phyloP scores from a whole-genome alignment of 768 basidiomycete species.

The Thelephora ganbajun region DNA sequence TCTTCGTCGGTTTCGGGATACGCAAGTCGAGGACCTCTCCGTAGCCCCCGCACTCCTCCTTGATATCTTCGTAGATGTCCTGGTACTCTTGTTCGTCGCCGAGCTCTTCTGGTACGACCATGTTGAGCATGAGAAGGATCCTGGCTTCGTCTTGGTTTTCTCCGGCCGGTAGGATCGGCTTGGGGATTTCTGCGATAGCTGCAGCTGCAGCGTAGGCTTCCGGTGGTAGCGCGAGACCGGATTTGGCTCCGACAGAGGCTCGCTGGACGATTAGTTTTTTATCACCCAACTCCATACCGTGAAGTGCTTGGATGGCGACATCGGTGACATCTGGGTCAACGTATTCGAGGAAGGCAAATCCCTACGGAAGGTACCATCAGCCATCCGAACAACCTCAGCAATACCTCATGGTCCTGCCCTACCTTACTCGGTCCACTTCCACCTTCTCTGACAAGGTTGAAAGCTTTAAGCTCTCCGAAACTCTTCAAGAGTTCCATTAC shows the following conservation, averaged over 20 bases:
- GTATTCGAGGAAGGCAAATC: slow-evolving; percentile 99
- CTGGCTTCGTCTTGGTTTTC: slow-evolving; percentile 52
- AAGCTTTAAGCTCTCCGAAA: slow-evolving; percentile 94
- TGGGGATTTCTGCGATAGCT: slow-evolving; percentile 63
- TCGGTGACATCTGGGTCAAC: slow-evolving; percentile 82
- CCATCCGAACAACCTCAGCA: background rate
- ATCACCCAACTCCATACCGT: slow-evolving; percentile 97
- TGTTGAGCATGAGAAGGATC: slow-evolving; percentile 95
- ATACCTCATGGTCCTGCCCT: slow-evolving; percentile 5
- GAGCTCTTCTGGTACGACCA: slow-evolving; percentile 92
- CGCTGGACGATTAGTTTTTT: slow-evolving; percentile 92
- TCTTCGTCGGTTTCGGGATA: slow-evolving; percentile 81
- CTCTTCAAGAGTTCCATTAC: slow-evolving; percentile 95
- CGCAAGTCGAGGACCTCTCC: slow-evolving; percentile 75
- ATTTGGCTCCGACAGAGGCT: slow-evolving; percentile 87
- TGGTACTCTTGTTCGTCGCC: slow-evolving; percentile 83
- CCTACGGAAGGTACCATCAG: slow-evolving; percentile 31
- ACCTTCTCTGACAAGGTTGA: slow-evolving; percentile 95
- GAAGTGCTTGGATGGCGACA: slow-evolving; percentile 88
- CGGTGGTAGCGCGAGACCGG: slow-evolving; percentile 47
- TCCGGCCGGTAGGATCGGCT: slow-evolving; percentile 79
- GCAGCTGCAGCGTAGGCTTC: slow-evolving; percentile 47
- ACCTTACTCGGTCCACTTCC: slow-evolving; percentile 84
- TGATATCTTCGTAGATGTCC: slow-evolving; percentile 90
- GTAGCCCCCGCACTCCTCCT: slow-evolving; percentile 74